Base-by-base conservation (phyloP, 164 flowering plant genomes). In the Tetrastigma voinierianum region DNA sequence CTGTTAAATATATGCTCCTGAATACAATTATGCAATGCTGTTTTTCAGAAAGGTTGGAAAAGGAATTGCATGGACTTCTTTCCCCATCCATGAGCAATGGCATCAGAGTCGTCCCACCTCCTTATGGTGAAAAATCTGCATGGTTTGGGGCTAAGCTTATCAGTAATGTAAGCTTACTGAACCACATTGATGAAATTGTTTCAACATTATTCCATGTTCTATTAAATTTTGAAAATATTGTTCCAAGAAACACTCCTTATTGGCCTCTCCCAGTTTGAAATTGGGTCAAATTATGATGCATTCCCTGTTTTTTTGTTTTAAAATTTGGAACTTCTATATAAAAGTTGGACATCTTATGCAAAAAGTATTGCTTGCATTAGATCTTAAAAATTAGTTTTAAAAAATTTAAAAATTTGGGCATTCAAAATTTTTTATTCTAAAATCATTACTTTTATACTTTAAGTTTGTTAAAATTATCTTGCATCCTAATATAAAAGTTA, bases 91-190 rank as follows among this genome's bases (percentile, higher is more conserved):
- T 85, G 11, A 74, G 81, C 54, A 78, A 72, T 61, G 96, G 93
- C 62, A 62, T 91, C 57, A 83, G 78, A 77, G 96, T 94, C 61
- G 64, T 90, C 54, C 88, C 98, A 61, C 94, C 97, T 56, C 90
- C 91, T 16, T 79, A 82, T 74, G 98, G 96, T 51, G 81, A 78
- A 17, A 87, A 91, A 59, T 80, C 95, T 67, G 90, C 91, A 7
- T 94, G 98, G 98, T 83, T 73, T 77, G 98, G 98, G 51, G 98
- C 91, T 61, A 91, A 86, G 81, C 73, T 88, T 46, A 67, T 94
- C 43, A 80, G 93, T 83, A 94, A 86, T 77, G 98, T 94, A 86
- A 87, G 87, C 59, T 32, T 65, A 19, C 49, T 67, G 68, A 2
- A 19, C 65, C 45, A 24, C 24, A 3, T 44, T 16, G 55, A 32